phyloP scores from a whole-genome alignment of 139 green algal genomes.

The Chlamydomonas schloesseri region DNA sequence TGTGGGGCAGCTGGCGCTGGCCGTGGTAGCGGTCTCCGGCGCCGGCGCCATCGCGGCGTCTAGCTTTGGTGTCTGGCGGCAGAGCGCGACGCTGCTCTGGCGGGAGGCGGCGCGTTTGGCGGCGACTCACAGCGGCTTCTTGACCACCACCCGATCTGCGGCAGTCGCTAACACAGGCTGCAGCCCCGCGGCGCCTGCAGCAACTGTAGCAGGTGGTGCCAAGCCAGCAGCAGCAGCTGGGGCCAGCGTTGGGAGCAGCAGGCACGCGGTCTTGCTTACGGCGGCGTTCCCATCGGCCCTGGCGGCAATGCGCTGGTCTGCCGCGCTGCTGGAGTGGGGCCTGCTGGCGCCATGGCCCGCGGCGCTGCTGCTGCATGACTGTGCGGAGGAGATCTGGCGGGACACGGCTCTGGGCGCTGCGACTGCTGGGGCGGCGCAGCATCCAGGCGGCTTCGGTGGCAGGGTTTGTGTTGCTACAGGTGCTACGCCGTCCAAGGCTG shows the following conservation, averaged over 20 bases:
- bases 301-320: background rate
- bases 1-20: background rate
- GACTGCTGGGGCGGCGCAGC: too few relatives aligned
- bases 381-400: background rate
- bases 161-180: background rate
- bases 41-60: background rate
- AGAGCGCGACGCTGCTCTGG: background rate
- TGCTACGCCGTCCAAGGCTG: too few relatives aligned
- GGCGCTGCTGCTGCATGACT: slow-evolving; percentile 2
- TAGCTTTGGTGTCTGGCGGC: background rate
- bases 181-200: too few relatives aligned
- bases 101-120: background rate
- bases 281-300: background rate
- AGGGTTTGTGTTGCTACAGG: too few relatives aligned
- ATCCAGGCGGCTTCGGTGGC: too few relatives aligned
- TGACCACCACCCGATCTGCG: background rate
- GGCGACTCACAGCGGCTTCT: background rate
- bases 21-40: background rate
- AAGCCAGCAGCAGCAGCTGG: background rate
- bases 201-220: background rate
- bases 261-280: too few relatives aligned
- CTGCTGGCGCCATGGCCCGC: background rate
- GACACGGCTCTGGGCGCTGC: too few relatives aligned
- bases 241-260: background rate
- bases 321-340: background rate